A percentile compares a stretch with the other conserved stretches of the same genome.
These are phyloP conservation scores for Stemphylium vesicarium DNA, from an alignment of 2,329 filamentous ascomycete species.

Conservation along the genomic window DNA sequence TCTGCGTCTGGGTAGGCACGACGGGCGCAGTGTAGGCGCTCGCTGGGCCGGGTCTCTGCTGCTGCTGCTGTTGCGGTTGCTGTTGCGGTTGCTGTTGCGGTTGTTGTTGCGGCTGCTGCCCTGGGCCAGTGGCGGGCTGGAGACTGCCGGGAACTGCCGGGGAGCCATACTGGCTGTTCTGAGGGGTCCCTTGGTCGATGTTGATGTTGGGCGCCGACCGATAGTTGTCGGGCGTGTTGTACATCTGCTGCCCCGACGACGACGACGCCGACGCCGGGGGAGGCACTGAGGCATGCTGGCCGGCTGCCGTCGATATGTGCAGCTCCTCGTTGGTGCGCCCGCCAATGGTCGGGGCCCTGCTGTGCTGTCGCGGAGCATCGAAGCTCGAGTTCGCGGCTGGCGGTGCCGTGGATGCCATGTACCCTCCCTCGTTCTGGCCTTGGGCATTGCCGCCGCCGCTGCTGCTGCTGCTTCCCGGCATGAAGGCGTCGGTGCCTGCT, in stretches of 20 bases:
- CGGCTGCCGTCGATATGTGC: conserved; percentile 56
- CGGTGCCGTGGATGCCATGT: conserved; percentile 39
- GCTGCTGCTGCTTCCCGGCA: conserved; percentile 46
- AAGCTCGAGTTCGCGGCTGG: conserved; percentile 53
- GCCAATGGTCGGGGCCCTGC: conserved; percentile 55
- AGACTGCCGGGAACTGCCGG: conserved; percentile 64
- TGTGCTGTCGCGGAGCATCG: conserved; percentile 55
- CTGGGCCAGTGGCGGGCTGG: conserved; percentile 57
- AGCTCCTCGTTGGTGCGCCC: conserved; percentile 61
- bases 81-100: conserved; percentile 5
- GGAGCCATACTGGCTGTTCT: conserved; percentile 54
- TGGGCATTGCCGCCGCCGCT: conserved; percentile 33
- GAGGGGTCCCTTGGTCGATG: conserved; percentile 63
- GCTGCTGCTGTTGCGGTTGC: conserved; percentile 27
- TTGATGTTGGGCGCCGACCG: conserved; percentile 62
- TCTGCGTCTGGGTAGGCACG: conserved; percentile 62
- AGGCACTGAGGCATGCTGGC: conserved; percentile 42
- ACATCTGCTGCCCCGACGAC: conserved; percentile 43
- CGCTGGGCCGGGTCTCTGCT: conserved; percentile 60
- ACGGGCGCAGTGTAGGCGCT: conserved; percentile 64
- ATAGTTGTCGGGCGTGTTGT: conserved; percentile 59
- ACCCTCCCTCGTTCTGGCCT: conserved; percentile 16
- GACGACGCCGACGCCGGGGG: conserved; percentile 39
- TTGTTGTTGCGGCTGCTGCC: conserved; percentile 20
- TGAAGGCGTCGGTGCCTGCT: conserved; percentile 54